These are phyloP conservation scores for Geotrichum bryndzae DNA, from an alignment of 1,139 yeast species.

Conservation along the genomic window DNA sequence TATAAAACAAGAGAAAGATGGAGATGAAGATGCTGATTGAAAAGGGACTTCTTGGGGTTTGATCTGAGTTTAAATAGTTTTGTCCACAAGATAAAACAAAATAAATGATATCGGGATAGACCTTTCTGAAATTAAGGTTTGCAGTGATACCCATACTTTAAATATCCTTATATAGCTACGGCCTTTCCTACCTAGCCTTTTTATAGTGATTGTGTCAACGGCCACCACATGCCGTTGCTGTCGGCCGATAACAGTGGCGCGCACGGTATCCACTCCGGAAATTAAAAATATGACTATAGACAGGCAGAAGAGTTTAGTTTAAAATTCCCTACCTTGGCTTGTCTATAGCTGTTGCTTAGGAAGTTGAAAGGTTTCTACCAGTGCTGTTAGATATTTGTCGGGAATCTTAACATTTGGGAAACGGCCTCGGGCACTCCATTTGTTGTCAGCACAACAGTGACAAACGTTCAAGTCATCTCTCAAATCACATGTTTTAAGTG, in stretches of 20 bases:
- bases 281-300: no score
- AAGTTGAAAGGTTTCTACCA: no score
- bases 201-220: not conserved
- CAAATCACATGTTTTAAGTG: no score
- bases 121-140: not conserved
- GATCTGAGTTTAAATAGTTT: not conserved
- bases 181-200: not conserved
- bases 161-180: slow-evolving; percentile 5
- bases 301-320: no score
- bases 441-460: no score
- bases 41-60: not conserved
- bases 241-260: not conserved
- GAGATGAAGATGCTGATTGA: not conserved
- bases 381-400: no score
- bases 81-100: not conserved
- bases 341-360: no score
- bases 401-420: no score
- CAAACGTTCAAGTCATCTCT: no score
- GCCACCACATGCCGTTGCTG: not conserved
- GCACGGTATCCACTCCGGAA: no score
- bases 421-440: no score
- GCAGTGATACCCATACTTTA: not conserved
- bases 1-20: not conserved
- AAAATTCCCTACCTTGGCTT: no score
- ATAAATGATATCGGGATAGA: not conserved